Evolutionary conservation across 1,284 basidiomycete species (phyloP).

Genomic region (Trametes sp.): DNA sequence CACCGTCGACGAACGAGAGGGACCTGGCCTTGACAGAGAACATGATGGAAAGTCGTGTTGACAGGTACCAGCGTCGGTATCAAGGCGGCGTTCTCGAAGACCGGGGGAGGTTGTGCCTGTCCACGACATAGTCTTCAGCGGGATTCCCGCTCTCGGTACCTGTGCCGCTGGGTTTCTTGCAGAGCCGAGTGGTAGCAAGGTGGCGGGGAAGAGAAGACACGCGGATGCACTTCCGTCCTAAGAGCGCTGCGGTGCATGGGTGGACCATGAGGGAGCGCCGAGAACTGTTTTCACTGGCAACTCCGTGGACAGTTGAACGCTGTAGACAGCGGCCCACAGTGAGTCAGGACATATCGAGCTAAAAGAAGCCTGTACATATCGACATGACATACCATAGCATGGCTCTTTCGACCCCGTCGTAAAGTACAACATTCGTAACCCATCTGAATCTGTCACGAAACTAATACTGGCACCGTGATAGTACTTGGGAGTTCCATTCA

Average conservation of each 20-base stretch:
- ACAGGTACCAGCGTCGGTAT: conserved; percentile 15
- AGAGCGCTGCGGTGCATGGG: not conserved
- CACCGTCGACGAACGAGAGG: not conserved
- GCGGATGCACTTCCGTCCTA: not conserved
- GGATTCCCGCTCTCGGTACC: conserved; percentile 2
- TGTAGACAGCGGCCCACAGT: no score
- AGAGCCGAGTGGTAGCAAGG: not conserved
- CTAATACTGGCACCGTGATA: no score
- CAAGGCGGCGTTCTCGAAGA: conserved; percentile 4
- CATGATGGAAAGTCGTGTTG: conserved; percentile 1
- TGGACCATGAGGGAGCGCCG: no score
- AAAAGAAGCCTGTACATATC: no score
- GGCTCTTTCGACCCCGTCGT: no score
- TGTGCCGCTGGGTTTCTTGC: not conserved
- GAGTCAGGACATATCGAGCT: no score
- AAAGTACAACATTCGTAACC: no score
- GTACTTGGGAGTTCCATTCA: no score
- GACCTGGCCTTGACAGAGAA: conserved; percentile 7
- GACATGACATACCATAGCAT: no score
- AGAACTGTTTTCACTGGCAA: no score
- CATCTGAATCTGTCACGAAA: not conserved
- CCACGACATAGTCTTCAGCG: not conserved
- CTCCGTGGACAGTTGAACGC: no score
- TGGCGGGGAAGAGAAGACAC: conserved; percentile 6
- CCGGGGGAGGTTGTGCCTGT: conserved; percentile 7